Conservation (phyloP, 164 flowering plant species). For the Magnolia officinalis region DNA sequence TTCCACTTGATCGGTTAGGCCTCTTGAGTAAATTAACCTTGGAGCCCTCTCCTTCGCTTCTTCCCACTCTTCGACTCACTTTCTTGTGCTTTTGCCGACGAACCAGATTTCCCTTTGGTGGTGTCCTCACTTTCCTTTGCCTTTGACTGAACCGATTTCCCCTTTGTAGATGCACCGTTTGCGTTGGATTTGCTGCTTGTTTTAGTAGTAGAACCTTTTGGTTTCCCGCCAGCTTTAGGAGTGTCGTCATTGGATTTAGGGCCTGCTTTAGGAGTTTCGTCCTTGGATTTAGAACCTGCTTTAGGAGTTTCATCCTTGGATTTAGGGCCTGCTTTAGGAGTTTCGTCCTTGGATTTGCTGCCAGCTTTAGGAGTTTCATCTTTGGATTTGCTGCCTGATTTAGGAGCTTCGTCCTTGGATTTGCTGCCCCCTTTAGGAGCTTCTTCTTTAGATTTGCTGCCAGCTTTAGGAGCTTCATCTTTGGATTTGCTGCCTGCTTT, state of each 20-base stretch:
- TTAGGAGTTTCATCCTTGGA: slow-evolving; percentile 16
- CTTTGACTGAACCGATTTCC: background rate
- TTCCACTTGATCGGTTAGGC: background rate
- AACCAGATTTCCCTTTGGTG: slow-evolving; percentile 1
- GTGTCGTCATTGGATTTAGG: slow-evolving; percentile 15
- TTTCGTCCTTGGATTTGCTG: slow-evolving; percentile 11
- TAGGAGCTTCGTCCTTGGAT: background rate
- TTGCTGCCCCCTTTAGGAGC: slow-evolving; percentile 17
- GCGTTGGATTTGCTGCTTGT: slow-evolving; percentile 1
- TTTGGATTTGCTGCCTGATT: slow-evolving; percentile 6
- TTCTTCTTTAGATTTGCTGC: slow-evolving; percentile 12
- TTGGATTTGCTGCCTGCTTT: slow-evolving; percentile 9
- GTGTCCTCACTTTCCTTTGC: background rate
- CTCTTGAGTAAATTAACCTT: background rate
- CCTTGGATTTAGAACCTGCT: slow-evolving; percentile 10
- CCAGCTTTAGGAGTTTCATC: slow-evolving; percentile 17
- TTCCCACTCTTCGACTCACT: slow-evolving; percentile 39
- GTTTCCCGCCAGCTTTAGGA: slow-evolving; percentile 15
- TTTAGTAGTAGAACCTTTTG: background rate
- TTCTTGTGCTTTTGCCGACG: slow-evolving; percentile 14
- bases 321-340: slow-evolving; percentile 16
- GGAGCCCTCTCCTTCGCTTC: slow-evolving; percentile 36
- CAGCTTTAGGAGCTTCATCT: slow-evolving; percentile 15
- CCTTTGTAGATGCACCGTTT: slow-evolving; percentile 2
- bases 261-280: slow-evolving; percentile 16